Conservation (phyloP, 345 rosid genomes). For the Lumnitzera littorea region DNA sequence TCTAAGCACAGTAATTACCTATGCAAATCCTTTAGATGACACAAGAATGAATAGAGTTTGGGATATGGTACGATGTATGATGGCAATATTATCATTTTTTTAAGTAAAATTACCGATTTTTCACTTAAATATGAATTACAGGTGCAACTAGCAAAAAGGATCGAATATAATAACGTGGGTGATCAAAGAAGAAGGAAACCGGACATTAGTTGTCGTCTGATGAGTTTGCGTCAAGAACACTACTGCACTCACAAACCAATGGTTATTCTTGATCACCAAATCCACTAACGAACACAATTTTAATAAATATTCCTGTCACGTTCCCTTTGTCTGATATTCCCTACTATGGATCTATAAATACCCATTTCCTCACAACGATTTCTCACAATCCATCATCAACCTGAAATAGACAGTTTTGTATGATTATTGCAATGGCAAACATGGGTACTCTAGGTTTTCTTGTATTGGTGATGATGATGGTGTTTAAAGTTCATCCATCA, state of each 20-base stretch:
- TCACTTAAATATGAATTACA: too few species aligned
- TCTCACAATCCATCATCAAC: neutral
- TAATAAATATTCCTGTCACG: constrained; percentile 31
- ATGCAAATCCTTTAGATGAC: too few species aligned
- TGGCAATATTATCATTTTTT: too few species aligned
- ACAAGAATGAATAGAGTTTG: too few species aligned
- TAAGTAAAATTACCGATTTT: too few species aligned
- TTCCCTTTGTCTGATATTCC: neutral
- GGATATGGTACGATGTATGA: too few species aligned
- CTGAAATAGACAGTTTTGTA: neutral
- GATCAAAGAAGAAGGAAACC: too few species aligned
- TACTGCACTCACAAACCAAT: constrained; percentile 16
- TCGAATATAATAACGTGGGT: too few species aligned
- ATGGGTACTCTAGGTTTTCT: constrained; percentile 13
- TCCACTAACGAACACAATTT: constrained; percentile 42
- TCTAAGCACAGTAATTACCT: too few species aligned
- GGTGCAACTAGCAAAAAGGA: too few species aligned
- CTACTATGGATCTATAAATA: constrained; percentile 13
- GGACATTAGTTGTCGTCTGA: neutral
- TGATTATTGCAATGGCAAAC: neutral
- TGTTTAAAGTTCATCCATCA: constrained; percentile 12
- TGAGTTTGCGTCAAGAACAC: constrained; percentile 13
- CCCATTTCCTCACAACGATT: neutral
- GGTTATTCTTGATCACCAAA: constrained; percentile 45
- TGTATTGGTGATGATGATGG: constrained; percentile 9